Evolutionary conservation across 2,329 filamentous ascomycete genomes (phyloP).

Genomic region (Aspergillus clavatus): DNA sequence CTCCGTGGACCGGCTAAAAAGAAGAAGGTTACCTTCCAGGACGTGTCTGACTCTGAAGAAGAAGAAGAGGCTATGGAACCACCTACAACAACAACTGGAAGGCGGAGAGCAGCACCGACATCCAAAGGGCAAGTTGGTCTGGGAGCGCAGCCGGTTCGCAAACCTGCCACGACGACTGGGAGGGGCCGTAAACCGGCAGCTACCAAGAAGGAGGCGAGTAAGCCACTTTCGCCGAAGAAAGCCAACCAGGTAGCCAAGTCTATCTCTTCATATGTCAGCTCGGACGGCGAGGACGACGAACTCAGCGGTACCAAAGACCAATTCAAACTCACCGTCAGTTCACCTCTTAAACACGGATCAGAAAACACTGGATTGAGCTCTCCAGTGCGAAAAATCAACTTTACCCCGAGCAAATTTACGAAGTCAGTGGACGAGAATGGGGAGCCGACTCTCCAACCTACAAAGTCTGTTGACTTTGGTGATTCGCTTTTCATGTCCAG

Average conservation of each 20-base stretch:
- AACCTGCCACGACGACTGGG: conserved; percentile 26
- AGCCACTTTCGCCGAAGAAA: conserved; percentile 48
- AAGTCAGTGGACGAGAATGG: conserved; percentile 31
- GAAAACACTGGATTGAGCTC: conserved; percentile 28
- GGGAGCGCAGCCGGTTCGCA: conserved; percentile 45
- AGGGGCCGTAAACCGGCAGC: conserved; percentile 32
- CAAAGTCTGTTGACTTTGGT: conserved; percentile 28
- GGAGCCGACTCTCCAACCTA: conserved; percentile 24
- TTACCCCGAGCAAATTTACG: conserved; percentile 24
- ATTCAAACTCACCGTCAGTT: conserved; percentile 29
- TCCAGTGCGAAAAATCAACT: conserved; percentile 32
- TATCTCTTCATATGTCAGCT: conserved; percentile 32
- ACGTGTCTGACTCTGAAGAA: conserved; percentile 39
- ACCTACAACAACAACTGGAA: conserved; percentile 17
- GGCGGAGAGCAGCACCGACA: conserved; percentile 21
- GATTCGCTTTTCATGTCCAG: conserved; percentile 38
- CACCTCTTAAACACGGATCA: conserved; percentile 29
- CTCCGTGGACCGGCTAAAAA: conserved; percentile 31
- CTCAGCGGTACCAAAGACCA: conserved; percentile 35
- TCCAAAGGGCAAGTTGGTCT: conserved; percentile 34
- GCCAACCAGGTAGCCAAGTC: conserved; percentile 43
- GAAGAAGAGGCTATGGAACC: conserved; percentile 35
- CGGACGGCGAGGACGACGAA: conserved; percentile 43
- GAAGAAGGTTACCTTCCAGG: conserved; percentile 47
- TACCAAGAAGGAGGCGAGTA: conserved; percentile 24